phyloP scores from a whole-genome alignment of 768 basidiomycete species.

The Pluteus cervinus region DNA sequence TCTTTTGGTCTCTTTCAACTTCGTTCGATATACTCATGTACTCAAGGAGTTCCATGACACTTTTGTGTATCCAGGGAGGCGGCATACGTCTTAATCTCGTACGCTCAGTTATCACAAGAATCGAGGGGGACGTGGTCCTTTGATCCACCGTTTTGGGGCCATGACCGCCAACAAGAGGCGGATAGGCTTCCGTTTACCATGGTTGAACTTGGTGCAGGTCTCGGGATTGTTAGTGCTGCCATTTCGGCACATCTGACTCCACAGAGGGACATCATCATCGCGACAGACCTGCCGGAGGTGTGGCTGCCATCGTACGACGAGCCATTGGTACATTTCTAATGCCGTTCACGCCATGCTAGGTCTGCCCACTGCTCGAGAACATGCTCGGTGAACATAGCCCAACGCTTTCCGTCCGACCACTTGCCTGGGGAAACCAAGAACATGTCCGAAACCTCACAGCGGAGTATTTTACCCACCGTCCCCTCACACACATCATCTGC shows the following conservation, averaged over 20 bases:
- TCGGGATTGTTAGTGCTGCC: slow-evolving; percentile 51
- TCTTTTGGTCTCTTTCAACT: slow-evolving; percentile 4
- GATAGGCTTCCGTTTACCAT: slow-evolving; percentile 24
- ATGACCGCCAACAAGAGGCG: slow-evolving; percentile 18
- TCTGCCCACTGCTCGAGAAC: slow-evolving; percentile 40
- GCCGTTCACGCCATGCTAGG: slow-evolving; percentile 20
- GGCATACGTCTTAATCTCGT: slow-evolving; percentile 52
- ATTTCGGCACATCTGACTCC: slow-evolving; percentile 29
- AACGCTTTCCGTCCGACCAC: slow-evolving; percentile 41
- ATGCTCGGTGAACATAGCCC: slow-evolving; percentile 13
- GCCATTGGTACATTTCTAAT: background rate
- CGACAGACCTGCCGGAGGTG: slow-evolving; percentile 79
- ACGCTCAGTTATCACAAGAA: slow-evolving; percentile 44
- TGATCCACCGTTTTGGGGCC: slow-evolving; percentile 55
- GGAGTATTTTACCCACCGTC: slow-evolving; percentile 24
- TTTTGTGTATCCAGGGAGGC: slow-evolving; percentile 61
- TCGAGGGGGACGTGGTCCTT: slow-evolving; percentile 34
- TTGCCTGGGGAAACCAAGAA: slow-evolving; percentile 62
- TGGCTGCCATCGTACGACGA: slow-evolving; percentile 11
- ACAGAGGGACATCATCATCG: slow-evolving; percentile 41
- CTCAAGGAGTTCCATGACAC: too few species aligned
- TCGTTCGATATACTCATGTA: background rate
- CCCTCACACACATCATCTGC: slow-evolving; percentile 66
- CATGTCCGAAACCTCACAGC: slow-evolving; percentile 35
- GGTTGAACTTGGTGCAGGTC: slow-evolving; percentile 79